phyloP scores from a whole-genome alignment of 2,329 filamentous ascomycete species.

The Pseudogymnoascus sp. region DNA sequence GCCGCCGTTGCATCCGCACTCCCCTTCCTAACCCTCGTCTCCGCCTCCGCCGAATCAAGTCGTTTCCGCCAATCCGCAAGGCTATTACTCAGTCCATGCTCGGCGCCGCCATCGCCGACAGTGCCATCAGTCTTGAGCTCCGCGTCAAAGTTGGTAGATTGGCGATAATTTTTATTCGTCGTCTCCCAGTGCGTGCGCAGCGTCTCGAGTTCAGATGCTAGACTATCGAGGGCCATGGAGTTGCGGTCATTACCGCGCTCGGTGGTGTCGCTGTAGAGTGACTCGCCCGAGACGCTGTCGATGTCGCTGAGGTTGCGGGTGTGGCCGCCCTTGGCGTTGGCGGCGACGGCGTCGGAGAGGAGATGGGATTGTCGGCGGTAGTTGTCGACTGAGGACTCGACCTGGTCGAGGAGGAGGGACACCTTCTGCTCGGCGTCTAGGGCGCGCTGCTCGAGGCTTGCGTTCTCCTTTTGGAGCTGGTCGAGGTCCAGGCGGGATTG shows the following conservation, averaged over 20 bases:
- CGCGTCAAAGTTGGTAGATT: slow-evolving; percentile 79
- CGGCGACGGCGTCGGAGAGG: slow-evolving; percentile 35
- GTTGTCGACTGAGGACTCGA: slow-evolving; percentile 87
- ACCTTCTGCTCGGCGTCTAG: slow-evolving; percentile 90
- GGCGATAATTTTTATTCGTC: slow-evolving; percentile 87
- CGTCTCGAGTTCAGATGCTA: slow-evolving; percentile 87
- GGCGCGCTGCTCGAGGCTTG: slow-evolving; percentile 72
- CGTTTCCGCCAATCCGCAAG: slow-evolving; percentile 74
- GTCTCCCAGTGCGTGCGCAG: slow-evolving; percentile 90
- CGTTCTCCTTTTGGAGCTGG: slow-evolving; percentile 75
- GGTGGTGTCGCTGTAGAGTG: slow-evolving; percentile 37
- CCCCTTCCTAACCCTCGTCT: slow-evolving; percentile 19
- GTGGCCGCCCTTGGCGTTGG: slow-evolving; percentile 23
- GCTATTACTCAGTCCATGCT: slow-evolving; percentile 55
- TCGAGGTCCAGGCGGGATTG: slow-evolving; percentile 64
- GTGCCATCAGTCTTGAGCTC: slow-evolving; percentile 28
- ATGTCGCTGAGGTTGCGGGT: slow-evolving; percentile 29
- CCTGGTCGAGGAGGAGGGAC: slow-evolving; percentile 84
- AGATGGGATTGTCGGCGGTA: slow-evolving; percentile 72
- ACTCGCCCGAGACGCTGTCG: slow-evolving; percentile 57
- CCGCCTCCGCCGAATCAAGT: slow-evolving; percentile 48
- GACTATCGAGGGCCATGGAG: slow-evolving; percentile 73
- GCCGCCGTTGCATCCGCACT: slow-evolving; percentile 9
- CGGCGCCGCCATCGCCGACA: slow-evolving; percentile 36
- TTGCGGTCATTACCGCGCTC: slow-evolving; percentile 51